These are phyloP conservation scores for Fusarium concolor DNA, from an alignment of 2,329 filamentous ascomycete genomes.

Conservation along the genomic window DNA sequence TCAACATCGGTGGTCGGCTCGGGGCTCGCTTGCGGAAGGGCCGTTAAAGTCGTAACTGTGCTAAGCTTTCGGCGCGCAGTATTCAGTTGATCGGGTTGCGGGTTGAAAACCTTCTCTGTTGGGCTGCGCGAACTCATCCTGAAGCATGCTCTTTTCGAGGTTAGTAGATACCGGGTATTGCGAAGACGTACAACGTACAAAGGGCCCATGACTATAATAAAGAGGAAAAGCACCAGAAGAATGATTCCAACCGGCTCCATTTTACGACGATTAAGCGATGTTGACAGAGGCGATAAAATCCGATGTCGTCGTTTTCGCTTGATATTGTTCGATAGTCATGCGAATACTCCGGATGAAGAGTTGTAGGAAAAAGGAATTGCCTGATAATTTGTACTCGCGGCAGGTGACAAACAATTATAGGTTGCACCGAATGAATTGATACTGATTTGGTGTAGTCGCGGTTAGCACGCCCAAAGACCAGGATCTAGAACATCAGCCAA, in stretches of 20 bases:
- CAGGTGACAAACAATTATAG: conserved; percentile 11
- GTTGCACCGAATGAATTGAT: background rate
- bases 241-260: conserved; percentile 47
- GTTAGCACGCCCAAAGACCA: conserved; percentile 19
- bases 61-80: conserved; percentile 48
- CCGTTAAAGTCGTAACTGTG: conserved; percentile 45
- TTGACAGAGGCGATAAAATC: background rate
- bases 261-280: background rate
- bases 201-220: conserved; percentile 39
- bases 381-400: background rate
- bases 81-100: conserved; percentile 37
- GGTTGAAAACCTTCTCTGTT: conserved; percentile 33
- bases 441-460: conserved; percentile 9
- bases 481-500: conserved; percentile 25
- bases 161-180: conserved; percentile 6
- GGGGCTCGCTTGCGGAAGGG: conserved; percentile 18
- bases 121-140: conserved; percentile 25
- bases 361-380: background rate
- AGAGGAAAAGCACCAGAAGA: conserved; percentile 41
- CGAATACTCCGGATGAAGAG: background rate
- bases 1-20: conserved; percentile 34
- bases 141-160: conserved; percentile 31
- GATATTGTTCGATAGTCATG: conserved; percentile 1
- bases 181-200: conserved; percentile 37
- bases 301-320: background rate